A percentile compares a stretch with the other conserved stretches of the same genome.
These are phyloP conservation scores for Aspergillus ochraceus DNA, from an alignment of 2,329 filamentous ascomycete species.

Conservation along the genomic window DNA sequence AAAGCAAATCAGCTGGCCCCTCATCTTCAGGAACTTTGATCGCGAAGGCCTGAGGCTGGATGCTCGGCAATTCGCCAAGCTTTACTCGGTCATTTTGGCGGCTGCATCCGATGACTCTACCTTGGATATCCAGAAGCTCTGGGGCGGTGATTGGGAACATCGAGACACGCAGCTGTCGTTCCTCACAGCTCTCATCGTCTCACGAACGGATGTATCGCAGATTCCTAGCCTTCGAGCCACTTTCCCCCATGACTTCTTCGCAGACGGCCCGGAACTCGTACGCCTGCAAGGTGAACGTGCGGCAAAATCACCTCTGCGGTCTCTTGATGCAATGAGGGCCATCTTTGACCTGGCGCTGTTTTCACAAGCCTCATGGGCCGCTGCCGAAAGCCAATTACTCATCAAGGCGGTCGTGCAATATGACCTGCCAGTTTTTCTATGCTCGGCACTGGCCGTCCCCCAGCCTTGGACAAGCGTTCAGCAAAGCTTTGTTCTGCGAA, in stretches of 20 bases:
- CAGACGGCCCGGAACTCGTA: conserved; percentile 59
- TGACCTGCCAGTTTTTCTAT: conserved; percentile 51
- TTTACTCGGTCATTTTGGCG: conserved; percentile 77
- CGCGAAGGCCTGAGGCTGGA: conserved; percentile 74
- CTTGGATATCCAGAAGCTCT: conserved; percentile 84
- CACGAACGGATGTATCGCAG: conserved; percentile 76
- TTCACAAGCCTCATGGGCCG: conserved; percentile 57
- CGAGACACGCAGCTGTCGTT: conserved; percentile 91
- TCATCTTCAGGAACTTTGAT: conserved; percentile 78
- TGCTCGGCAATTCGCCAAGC: conserved; percentile 73
- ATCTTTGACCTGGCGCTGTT: conserved; percentile 64
- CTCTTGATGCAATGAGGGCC: conserved; percentile 74
- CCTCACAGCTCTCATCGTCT: conserved; percentile 78
- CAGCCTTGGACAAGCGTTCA: conserved; percentile 52
- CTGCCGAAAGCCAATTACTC: conserved; percentile 57
- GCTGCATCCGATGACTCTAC: conserved; percentile 62
- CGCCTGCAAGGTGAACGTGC: conserved; percentile 64
- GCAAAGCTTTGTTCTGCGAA: conserved; percentile 49
- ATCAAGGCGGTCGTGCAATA: conserved; percentile 61
- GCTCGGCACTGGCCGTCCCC: conserved; percentile 49
- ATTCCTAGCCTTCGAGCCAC: conserved; percentile 80
- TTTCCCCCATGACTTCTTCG: conserved; percentile 67
- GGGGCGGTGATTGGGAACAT: conserved; percentile 86
- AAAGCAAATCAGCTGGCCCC: conserved; percentile 62
- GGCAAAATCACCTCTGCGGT: conserved; percentile 82